phyloP scores from a whole-genome alignment of 2,329 filamentous ascomycete genomes.

The Nemania sp. region DNA sequence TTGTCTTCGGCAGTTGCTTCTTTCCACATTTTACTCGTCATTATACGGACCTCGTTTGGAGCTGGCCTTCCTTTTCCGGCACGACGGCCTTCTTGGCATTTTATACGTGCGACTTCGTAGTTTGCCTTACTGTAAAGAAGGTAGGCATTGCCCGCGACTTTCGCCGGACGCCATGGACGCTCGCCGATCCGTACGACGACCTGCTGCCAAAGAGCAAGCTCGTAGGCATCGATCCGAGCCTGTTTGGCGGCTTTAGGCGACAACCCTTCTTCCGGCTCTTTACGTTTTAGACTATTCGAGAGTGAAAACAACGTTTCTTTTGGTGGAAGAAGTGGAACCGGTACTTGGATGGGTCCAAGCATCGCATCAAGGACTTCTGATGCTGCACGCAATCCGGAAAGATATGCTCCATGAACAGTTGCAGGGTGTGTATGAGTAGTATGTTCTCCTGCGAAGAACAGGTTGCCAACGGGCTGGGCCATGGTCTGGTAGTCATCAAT shows the following conservation, averaged over 20 bases:
- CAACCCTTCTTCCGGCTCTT: slow-evolving; percentile 42
- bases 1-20: slow-evolving; percentile 72
- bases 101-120: slow-evolving; percentile 64
- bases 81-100: slow-evolving; percentile 68
- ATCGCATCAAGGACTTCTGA: slow-evolving; percentile 82
- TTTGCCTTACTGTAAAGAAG: slow-evolving; percentile 83
- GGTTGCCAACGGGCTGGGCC: slow-evolving; percentile 80
- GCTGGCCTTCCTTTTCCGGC: slow-evolving; percentile 66
- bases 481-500: slow-evolving; percentile 91
- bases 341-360: slow-evolving; percentile 79
- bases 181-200: slow-evolving; percentile 68
- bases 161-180: slow-evolving; percentile 71
- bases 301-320: slow-evolving; percentile 50
- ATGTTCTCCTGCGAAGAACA: slow-evolving; percentile 95
- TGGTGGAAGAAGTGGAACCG: slow-evolving; percentile 73
- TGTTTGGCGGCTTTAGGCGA: slow-evolving; percentile 54
- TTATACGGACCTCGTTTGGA: slow-evolving; percentile 82
- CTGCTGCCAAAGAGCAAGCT: slow-evolving; percentile 57
- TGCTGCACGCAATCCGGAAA: slow-evolving; percentile 88
- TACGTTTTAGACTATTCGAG: slow-evolving; percentile 57
- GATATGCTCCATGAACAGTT: slow-evolving; percentile 94
- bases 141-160: slow-evolving; percentile 82
- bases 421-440: slow-evolving; percentile 95
- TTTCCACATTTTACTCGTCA: slow-evolving; percentile 90
- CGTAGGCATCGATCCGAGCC: slow-evolving; percentile 60